Evolutionary conservation across 345 rosid species (phyloP).

Genomic region (Ceriops tagal): DNA sequence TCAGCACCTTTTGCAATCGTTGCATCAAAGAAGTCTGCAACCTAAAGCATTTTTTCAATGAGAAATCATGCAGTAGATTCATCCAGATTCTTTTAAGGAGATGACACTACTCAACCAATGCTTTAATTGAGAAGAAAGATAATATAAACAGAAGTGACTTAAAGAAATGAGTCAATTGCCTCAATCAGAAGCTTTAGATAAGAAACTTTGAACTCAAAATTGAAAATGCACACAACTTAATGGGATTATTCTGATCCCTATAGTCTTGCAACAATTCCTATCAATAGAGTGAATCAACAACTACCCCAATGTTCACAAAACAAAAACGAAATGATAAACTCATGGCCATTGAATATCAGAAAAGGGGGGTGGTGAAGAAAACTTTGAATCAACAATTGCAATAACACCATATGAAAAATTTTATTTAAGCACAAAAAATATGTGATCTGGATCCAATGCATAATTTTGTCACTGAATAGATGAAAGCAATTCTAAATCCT

Average conservation of each 20-base stretch:
- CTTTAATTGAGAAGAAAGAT: constrained; percentile 1
- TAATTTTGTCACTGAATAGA: not conserved
- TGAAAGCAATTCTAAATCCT: not conserved
- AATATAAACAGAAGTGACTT: not conserved
- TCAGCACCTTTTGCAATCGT: constrained; percentile 77
- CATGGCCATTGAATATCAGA: not conserved
- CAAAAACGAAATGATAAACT: not conserved
- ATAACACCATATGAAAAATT: not conserved
- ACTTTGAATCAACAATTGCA: not conserved
- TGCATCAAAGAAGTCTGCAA: constrained; percentile 79
- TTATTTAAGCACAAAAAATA: not conserved
- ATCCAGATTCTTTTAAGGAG: constrained; percentile 6
- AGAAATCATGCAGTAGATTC: constrained; percentile 1
- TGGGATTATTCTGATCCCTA: not conserved
- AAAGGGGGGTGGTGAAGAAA: not conserved
- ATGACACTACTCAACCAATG: not conserved
- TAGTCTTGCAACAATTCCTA: not conserved
- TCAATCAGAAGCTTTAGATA: not conserved
- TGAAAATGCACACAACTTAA: not conserved
- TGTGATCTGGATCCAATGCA: not conserved
- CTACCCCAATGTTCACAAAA: not conserved
- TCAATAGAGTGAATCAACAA: too few relatives aligned
- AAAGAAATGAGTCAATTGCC: not conserved
- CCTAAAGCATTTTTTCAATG: constrained; percentile 42
- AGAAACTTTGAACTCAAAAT: not conserved